Evolutionary conservation across 2,329 filamentous ascomycete species (phyloP).

Genomic region (Scedosporium dehoogii): DNA sequence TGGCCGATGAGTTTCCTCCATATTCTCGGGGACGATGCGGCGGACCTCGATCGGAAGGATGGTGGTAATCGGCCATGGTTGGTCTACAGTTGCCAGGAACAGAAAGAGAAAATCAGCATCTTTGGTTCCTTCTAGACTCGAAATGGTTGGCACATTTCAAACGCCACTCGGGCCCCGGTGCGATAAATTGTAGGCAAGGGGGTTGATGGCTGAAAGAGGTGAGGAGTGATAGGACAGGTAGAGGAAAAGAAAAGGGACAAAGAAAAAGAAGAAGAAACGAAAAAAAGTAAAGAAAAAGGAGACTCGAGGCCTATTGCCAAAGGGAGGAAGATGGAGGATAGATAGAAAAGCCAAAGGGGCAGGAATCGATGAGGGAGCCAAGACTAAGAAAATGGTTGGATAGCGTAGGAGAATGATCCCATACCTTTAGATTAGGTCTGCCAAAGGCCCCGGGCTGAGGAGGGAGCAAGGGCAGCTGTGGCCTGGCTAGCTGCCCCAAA

Average conservation of each 20-base stretch:
- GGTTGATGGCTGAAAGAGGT: background rate
- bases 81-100: constrained; percentile 5
- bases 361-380: constrained; percentile 1
- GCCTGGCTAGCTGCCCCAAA: constrained; percentile 3
- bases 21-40: constrained; percentile 36
- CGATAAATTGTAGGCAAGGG: constrained; percentile 1
- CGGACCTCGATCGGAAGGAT: constrained; percentile 36
- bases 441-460: background rate
- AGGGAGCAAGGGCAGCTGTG: constrained; percentile 3
- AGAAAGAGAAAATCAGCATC: constrained; percentile 19
- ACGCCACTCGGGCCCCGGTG: background rate
- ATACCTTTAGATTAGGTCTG: constrained; percentile 7
- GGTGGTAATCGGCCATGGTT: constrained; percentile 50
- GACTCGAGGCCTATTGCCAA: background rate
- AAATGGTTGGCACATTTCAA: constrained; percentile 3
- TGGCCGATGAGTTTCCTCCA: constrained; percentile 36
- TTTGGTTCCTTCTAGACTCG: background rate
- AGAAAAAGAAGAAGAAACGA: background rate
- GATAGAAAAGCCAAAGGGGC: background rate
- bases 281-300: background rate
- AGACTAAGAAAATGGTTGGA: background rate
- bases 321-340: background rate
- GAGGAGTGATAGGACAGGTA: background rate
- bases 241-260: background rate
- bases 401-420: background rate